Base-by-base conservation (phyloP, 208 protist species). In the Acanthamoeba castellanii region DNA sequence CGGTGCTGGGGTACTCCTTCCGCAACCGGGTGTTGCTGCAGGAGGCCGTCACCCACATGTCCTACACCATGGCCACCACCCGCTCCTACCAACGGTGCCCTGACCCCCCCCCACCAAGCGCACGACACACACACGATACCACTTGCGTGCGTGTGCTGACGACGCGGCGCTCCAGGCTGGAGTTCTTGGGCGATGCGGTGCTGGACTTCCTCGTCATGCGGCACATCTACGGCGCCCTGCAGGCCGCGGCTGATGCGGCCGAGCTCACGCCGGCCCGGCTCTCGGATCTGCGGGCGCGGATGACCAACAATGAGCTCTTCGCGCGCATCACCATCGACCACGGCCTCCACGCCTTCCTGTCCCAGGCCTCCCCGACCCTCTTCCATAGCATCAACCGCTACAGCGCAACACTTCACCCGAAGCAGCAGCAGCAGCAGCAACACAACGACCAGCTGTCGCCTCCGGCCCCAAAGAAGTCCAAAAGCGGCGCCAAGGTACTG, bases 101-200 rank as follows among this genome's bases (percentile, higher is more conserved):
- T 42, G 37, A 42, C 37, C 37, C 37, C 37, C 37, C 37, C 37
- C 37, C 37, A 42, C n/a, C n/a, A 30, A 74, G 1, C 18, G 6
- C 32, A 37, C 66, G 1, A 1, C 18, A 74, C 25, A 74, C 66
- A 25, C 55, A 22, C 3, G 55, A n/a, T n/a, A n/a, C n/a, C 55
- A 5, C 11, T 1, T 61, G 55, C 6, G 1, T 61, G 55, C 55
- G 55, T 13, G 55, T 61, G 20, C 55, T 61, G 16, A 32, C 27
- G 8, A 22, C 14, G 32, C 22, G 1, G 8, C 13, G 47, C 5
- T 30, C 25, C 34, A 47, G 76, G 27, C 34, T 85, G 11, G 76
- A 85, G 30, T 85, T 59, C 76, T n/a, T 85, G 76, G 76, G 76
- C 20, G 76, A 85, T 50, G 76, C 76, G 16, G 76, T 85, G 22